Base-by-base conservation (phyloP, 345 rosid genomes). In the Orychophragmus violaceus region DNA sequence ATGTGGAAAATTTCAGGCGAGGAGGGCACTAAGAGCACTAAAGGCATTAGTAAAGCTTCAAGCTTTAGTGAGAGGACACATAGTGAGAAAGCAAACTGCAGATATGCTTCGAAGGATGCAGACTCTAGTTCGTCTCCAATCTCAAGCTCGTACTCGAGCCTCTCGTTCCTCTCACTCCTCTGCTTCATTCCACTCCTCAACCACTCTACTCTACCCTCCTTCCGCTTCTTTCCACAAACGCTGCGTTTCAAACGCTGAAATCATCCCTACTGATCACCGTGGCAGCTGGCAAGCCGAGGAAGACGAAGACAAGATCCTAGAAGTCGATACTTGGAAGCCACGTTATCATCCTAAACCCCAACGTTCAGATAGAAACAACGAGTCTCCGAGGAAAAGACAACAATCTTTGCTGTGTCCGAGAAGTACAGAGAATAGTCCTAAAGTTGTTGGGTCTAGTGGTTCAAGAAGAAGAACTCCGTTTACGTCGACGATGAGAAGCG, bases 261-360 rank as follows among this genome's bases (percentile, higher is more conserved):
- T 21, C 27, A 54, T 52, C 25, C 13, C 69, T 22, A 54, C 62
- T 25, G 78, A 62, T 23, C 73, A 45, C 52, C 66, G 55, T 16
- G 37, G 61, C 46, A 5, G 1, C 61, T 82, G 67, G 32, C 86
- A 88, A 89, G 82, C 83, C 81, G 90, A 87, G 66, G 76, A 68
- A 62, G 87, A 81, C 42, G 87, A 81, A 22, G 91, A 87, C 70
- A 95, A 95, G 82, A 85, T 95, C 54, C 83, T 95, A 4, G 96
- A 91, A 75, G 89, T 91, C 8, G 99, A 95, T 78, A 94, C 97
- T 27, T 94, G 99, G 99, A 90, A 82, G 82, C 96, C 97, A 22
- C 85, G 28, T 62, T 74, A 75, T 23, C 72, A 69, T 74, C 82
- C 79, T 71, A 70, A 79, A 85, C 63, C 77, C 68, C 2, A 69